Evolutionary conservation across 129 eudicot species (phyloP), one percentile per base, ranked within the genome.

Genomic region (Escallonia herrerae): DNA sequence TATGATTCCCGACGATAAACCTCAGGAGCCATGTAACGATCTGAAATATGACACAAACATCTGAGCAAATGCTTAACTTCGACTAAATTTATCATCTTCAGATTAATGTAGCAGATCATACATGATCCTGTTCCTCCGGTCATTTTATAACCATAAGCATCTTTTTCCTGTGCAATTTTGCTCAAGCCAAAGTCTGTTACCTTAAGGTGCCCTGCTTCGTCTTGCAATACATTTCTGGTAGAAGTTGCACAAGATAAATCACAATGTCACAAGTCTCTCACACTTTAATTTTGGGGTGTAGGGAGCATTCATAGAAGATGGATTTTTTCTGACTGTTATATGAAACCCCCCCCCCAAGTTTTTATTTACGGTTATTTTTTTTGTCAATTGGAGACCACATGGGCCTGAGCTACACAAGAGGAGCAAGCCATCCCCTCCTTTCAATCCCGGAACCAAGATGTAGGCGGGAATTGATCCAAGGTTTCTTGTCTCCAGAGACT

Each of bases 121-220:
- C 94, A 86, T 76, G 94, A 79, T 74, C 88, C 94, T 3, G 94
- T 79, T 74, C 95, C 86, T 50, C 90, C 85, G 4, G 87, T 81
- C 87, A 81, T 84, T 79, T 87, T 84, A 76, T 79, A 81, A 55
- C 87, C 83, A 40, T 72, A 67, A 58, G 78, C 75, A 72, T 82
- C 87, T 70, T 84, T 81, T 75, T 83, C 87, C 63, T 77, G 88
- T 65, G 88, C 82, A 56, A 82, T 86, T 77, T 86, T 86, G 80
- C 95, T 87, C 41, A 87, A 74, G 5, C 84, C 91, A 66, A 87
- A 87, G 63, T 82, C 95, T 52, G 95, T 80, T 14, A 87, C 95
- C 77, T 87, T 87, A 37, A 87, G 91, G 69, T 81, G 91, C 43
- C 91, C 89, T 9, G 95, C 83, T 74, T 84, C 91, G 61, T 82